Percentiles rank a stretch among this genome's conserved stretches.
Conservation (phyloP, 495 filamentous ascomycete species). For the Opeltia flavorubescens region DNA sequence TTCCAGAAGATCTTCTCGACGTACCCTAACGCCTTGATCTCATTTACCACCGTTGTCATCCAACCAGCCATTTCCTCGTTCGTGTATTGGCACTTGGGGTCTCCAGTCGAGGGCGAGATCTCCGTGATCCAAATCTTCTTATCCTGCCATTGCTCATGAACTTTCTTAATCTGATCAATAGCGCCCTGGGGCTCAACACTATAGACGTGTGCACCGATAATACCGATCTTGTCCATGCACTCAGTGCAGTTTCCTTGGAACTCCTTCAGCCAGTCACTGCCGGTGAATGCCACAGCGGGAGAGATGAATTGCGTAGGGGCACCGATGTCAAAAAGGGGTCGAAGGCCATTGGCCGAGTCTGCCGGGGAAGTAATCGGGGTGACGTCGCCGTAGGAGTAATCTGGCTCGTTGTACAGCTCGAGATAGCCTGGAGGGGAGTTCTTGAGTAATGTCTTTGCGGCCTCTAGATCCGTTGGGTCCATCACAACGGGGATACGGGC, state of each 20-base stretch:
- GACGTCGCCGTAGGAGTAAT: conserved; percentile 7
- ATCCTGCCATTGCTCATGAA: conserved; percentile 8
- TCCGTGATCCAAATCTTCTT: conserved; percentile 18
- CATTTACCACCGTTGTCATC: conserved; percentile 6
- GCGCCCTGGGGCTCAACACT: conserved; percentile 1
- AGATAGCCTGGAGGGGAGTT: conserved; percentile 9
- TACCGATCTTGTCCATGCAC: conserved; percentile 12
- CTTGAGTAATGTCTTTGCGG: conserved; percentile 4
- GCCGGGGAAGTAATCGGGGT: conserved; percentile 7
- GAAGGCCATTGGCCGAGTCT: conserved; percentile 4
- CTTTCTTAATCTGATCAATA: conserved; percentile 1
- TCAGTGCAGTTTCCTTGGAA: conserved; percentile 11
- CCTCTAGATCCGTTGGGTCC: conserved; percentile 8
- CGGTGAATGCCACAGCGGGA: conserved; percentile 7
- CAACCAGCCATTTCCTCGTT: conserved; percentile 2
- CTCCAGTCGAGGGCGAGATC: conserved; percentile 6
- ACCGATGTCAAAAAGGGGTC: neutral
- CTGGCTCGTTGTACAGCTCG: conserved; percentile 17
- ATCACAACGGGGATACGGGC: conserved; percentile 13
- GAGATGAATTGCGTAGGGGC: conserved; percentile 10
- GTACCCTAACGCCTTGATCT: conserved; percentile 7
- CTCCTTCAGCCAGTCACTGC: conserved; percentile 7
- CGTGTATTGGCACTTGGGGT: conserved; percentile 1
- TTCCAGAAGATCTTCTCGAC: conserved; percentile 19
- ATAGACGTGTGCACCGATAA: conserved; percentile 13